Evolutionary conservation across 139 green algal genomes (phyloP), one percentile per base, ranked within the genome.

Genomic region (Ettlia oleoabundans): DNA sequence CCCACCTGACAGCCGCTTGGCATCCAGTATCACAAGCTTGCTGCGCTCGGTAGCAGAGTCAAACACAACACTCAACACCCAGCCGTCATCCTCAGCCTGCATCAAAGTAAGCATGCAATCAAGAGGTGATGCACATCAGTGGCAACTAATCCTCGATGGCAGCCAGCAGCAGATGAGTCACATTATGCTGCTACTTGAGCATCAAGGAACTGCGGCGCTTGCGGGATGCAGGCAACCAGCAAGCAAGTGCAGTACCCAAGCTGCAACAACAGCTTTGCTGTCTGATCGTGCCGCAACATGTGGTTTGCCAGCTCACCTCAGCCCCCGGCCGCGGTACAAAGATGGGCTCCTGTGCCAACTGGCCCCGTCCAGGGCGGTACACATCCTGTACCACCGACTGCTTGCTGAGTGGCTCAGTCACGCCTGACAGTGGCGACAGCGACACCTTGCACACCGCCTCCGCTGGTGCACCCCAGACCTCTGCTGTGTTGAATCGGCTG

Each of bases 41-140:
- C 70, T 87, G 8, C 70, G 43, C 35, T 87, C 33, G 0, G 26
- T 43, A 2, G 37, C 35, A 0, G 78, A 53, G 41, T 91, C 47
- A 52, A 86, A 91, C 61, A 87, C 82, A 66, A 92, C 51, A 15
- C 70, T 30, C 40, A 92, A 24, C 30, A 92, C 55, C 88, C 88
- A 92, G 26, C 89, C 89, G 62, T 92, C 88, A 52, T 92, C 89
- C 78, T 92, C 89, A 2, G 55, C 53, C 47, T 67, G 47, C 35
- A n/a, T 28, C 6, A 22, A 10, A 37, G 51, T 4, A 51, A 41
- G 58, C 38, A 38, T 2, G 61, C 28, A 15, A 10, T 24, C 47
- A 58, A 15, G 47, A 10, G 47, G 15, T 10, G 47, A 10, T 15
- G 47, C n/a, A 15, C 47, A 15, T 58, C 13, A 58, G 47, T 15